phyloP scores from a whole-genome alignment of 768 basidiomycete species.

The Hericium coralloides region DNA sequence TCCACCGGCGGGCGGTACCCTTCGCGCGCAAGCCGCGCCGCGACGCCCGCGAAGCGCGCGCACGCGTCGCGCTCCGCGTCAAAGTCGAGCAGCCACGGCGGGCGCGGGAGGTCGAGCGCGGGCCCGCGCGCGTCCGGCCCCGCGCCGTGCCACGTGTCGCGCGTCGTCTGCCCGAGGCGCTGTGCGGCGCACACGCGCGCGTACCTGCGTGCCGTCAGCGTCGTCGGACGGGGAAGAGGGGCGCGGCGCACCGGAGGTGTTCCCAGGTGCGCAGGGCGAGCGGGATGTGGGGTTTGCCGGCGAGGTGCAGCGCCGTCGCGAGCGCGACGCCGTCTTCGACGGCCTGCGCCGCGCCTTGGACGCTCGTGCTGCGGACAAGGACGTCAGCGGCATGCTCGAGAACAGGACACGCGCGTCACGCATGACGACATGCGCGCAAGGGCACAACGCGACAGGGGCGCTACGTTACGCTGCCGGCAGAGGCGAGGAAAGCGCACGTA shows the following conservation, averaged over 20 bases:
- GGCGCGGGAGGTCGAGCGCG: conserved; percentile 15
- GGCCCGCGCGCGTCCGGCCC: conserved; percentile 10
- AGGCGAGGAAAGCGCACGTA: background rate
- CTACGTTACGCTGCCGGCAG: background rate
- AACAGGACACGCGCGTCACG: background rate
- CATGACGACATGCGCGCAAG: background rate
- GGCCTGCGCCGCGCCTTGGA: conserved; percentile 17
- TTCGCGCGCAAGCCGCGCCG: conserved; percentile 15
- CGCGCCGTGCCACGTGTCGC: conserved; percentile 18
- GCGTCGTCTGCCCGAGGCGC: conserved; percentile 19
- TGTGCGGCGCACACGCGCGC: conserved; percentile 17
- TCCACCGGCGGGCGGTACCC: conserved; percentile 20
- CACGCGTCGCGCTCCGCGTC: conserved; percentile 22
- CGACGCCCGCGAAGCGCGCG: conserved; percentile 15
- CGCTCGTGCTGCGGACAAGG: conserved; percentile 11
- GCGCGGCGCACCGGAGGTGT: conserved; percentile 10
- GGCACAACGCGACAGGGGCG: background rate
- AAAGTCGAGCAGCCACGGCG: conserved; percentile 21
- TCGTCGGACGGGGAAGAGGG: background rate
- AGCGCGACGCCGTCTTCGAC: conserved; percentile 19
- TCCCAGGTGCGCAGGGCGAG: conserved; percentile 14
- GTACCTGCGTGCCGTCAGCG: conserved; percentile 9
- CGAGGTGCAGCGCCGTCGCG: conserved; percentile 15
- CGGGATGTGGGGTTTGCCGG: conserved; percentile 10
- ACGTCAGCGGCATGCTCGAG: background rate